Percentiles rank a stretch among this genome's conserved stretches.
Conservation (phyloP, 768 basidiomycete species). For the Pleurotus giganteus region DNA sequence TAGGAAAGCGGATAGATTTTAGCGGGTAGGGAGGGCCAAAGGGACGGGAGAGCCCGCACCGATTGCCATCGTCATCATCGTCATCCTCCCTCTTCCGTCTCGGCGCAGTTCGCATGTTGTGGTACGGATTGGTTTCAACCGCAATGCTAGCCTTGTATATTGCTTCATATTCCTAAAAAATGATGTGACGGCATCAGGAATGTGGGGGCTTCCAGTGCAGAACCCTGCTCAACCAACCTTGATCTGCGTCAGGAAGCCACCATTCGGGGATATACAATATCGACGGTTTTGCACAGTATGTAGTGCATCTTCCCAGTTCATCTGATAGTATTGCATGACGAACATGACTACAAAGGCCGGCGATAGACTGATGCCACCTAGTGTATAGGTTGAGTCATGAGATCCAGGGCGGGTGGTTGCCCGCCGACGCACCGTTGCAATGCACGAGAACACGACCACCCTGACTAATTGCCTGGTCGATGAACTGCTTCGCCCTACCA, state of each 20-base stretch:
- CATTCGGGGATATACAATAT: conserved; percentile 92
- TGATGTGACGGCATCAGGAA: not conserved
- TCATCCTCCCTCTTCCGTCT: conserved; percentile 75
- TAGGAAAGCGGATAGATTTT: conserved; percentile 5
- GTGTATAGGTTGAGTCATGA: not conserved
- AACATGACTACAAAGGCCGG: conserved; percentile 93
- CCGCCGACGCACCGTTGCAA: conserved; percentile 66
- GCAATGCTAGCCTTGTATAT: conserved; percentile 82
- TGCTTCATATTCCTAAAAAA: conserved; percentile 88
- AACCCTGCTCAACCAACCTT: conserved; percentile 50
- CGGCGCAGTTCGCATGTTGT: conserved; percentile 40
- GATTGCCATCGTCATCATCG: conserved; percentile 58
- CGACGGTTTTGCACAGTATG: conserved; percentile 87
- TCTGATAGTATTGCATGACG: conserved; percentile 80
- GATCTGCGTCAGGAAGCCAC: conserved; percentile 88
- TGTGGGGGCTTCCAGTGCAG: not conserved
- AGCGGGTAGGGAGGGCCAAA: not conserved
- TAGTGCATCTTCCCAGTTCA: conserved; percentile 87
- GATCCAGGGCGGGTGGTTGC: not conserved
- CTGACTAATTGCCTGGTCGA: conserved; percentile 57
- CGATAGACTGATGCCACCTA: conserved; percentile 85
- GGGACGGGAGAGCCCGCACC: conserved; percentile 21
- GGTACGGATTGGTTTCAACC: conserved; percentile 53
- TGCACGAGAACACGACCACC: conserved; percentile 84
- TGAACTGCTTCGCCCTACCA: conserved; percentile 71